Percentiles rank a stretch among this genome's conserved stretches.
Evolutionary conservation across 371 early-diverging fungal species (phyloP).

Genomic region (Zychaea mexicana): DNA sequence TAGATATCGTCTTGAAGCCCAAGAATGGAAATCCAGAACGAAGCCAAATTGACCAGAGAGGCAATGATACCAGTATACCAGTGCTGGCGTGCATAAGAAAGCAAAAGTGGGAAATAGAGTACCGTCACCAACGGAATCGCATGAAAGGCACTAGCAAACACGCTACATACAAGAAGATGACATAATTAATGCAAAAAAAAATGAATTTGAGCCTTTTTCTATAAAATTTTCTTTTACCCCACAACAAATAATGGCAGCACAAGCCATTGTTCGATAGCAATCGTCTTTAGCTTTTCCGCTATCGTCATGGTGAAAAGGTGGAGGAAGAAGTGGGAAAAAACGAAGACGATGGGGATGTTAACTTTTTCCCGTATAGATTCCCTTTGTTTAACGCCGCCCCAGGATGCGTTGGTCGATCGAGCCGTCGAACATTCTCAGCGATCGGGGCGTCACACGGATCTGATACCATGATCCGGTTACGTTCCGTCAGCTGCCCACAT

Average conservation of each 20-base stretch:
- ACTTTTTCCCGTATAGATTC: too few relatives aligned
- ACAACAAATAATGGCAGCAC: neutral
- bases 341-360: too few relatives aligned
- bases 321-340: too few relatives aligned
- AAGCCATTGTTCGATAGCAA: neutral
- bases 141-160: constrained; percentile 38
- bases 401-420: too few relatives aligned
- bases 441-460: too few relatives aligned
- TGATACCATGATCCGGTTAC: too few relatives aligned
- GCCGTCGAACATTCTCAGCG: too few relatives aligned
- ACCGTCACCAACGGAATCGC: constrained; percentile 31
- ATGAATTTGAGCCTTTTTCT: too few relatives aligned
- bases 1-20: constrained; percentile 17
- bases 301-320: neutral
- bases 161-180: constrained; percentile 7
- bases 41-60: constrained; percentile 15
- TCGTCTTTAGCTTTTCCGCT: neutral
- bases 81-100: constrained; percentile 28
- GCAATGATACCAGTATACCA: constrained; percentile 12
- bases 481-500: too few relatives aligned
- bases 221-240: neutral
- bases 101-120: constrained; percentile 22
- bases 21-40: constrained; percentile 16
- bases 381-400: too few relatives aligned
- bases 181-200: neutral